These are phyloP conservation scores for Candida vaughaniae DNA, from an alignment of 805 yeast genomes.

Conservation along the genomic window DNA sequence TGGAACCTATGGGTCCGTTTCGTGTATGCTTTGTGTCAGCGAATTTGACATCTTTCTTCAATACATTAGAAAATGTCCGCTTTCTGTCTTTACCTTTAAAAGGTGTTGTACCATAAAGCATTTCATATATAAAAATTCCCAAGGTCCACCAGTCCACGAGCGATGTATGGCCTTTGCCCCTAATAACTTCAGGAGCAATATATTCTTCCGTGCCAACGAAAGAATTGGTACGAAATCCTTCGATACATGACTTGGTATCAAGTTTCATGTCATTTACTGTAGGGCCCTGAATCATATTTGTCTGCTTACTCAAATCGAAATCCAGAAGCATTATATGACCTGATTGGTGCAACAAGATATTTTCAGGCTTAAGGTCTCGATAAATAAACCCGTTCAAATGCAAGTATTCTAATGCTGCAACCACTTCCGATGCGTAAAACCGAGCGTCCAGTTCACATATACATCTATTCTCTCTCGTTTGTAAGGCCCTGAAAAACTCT, in stretches of 20 bases:
- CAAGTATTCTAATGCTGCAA: slow-evolving; percentile 92
- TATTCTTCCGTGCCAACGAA: slow-evolving; percentile 99
- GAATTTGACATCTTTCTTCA: slow-evolving; percentile 81
- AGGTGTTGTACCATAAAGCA: slow-evolving; percentile 95
- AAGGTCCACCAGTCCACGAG: slow-evolving; percentile 99
- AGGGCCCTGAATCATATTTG: slow-evolving; percentile 75
- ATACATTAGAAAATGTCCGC: slow-evolving; percentile 82
- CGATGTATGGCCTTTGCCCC: slow-evolving; percentile 95
- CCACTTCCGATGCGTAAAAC: slow-evolving; percentile 94
- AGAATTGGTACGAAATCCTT: slow-evolving; percentile 94
- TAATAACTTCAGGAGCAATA: slow-evolving; percentile 96
- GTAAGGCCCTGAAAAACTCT: slow-evolving; percentile 93
- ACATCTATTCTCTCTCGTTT: slow-evolving; percentile 83
- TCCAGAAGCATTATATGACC: slow-evolving; percentile 98
- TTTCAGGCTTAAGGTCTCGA: slow-evolving; percentile 95
- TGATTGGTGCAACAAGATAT: slow-evolving; percentile 88
- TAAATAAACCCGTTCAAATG: slow-evolving; percentile 97
- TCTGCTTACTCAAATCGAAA: slow-evolving; percentile 91
- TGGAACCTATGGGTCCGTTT: slow-evolving; percentile 56
- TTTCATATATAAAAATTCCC: slow-evolving; percentile 89
- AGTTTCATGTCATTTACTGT: slow-evolving; percentile 56
- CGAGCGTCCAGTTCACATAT: slow-evolving; percentile 85
- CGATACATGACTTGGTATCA: slow-evolving; percentile 93
- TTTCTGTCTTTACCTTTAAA: slow-evolving; percentile 90
- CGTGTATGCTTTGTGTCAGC: slow-evolving; percentile 43